phyloP scores from a whole-genome alignment of 371 early-diverging fungal species.

The Mortierella sp. region DNA sequence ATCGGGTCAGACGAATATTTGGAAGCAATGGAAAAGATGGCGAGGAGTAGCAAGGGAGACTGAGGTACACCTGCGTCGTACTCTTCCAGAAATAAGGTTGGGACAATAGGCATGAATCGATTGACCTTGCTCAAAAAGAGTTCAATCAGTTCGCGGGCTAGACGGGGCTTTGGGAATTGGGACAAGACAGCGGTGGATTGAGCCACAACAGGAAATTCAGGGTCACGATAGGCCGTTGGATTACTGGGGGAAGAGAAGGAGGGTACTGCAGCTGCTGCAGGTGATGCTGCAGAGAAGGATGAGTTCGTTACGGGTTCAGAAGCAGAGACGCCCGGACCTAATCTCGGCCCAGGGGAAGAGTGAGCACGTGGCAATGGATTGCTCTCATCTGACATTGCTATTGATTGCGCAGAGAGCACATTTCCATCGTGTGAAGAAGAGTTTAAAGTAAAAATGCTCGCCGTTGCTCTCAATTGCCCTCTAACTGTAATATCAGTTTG shows the following conservation, averaged over 20 bases:
- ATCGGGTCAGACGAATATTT: constrained; percentile 12
- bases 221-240: constrained; percentile 7
- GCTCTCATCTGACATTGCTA: neutral
- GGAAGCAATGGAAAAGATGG: constrained; percentile 14
- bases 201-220: constrained; percentile 11
- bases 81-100: constrained; percentile 11
- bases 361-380: neutral
- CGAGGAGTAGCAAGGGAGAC: constrained; percentile 3
- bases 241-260: neutral
- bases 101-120: constrained; percentile 10
- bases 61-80: constrained; percentile 17
- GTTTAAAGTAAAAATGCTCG: constrained; percentile 4
- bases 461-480: neutral
- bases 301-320: neutral
- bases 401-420: neutral
- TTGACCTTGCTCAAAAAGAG: constrained; percentile 14
- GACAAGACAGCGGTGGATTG: constrained; percentile 14
- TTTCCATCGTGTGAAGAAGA: neutral
- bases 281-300: neutral
- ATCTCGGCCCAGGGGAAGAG: neutral
- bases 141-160: constrained; percentile 13
- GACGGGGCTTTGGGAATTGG: constrained; percentile 7
- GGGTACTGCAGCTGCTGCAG: neutral
- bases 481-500: neutral
- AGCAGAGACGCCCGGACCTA: neutral